Conservation (phyloP, 2,329 filamentous ascomycete species). For the Microcera coccophila region DNA sequence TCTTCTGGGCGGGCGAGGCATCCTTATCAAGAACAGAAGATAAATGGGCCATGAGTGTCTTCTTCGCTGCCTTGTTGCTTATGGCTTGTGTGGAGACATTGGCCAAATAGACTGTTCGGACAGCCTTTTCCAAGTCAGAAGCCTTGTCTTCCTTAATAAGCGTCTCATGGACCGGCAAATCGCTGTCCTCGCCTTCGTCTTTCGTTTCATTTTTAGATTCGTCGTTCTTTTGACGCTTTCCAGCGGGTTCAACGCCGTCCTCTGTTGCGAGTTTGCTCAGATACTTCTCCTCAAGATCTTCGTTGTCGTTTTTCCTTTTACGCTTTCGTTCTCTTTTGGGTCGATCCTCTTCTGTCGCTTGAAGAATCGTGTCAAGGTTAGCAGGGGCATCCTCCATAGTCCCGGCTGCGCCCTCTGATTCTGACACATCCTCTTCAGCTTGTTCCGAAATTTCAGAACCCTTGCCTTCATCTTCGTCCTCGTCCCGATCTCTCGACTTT, state of each 20-base stretch:
- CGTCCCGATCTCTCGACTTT: too few relatives aligned
- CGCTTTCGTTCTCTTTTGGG: conserved; percentile 53
- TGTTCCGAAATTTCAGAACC: conserved; percentile 18
- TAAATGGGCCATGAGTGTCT: conserved; percentile 71
- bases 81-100: conserved; percentile 85
- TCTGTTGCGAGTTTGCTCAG: conserved; percentile 61
- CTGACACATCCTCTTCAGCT: conserved; percentile 21
- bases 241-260: conserved; percentile 53
- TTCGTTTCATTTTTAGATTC: conserved; percentile 37
- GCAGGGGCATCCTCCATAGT: conserved; percentile 33
- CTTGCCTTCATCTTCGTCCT: conserved; percentile 28
- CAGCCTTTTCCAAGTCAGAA: conserved; percentile 74
- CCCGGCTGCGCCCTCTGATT: conserved; percentile 37
- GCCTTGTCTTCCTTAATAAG: conserved; percentile 47
- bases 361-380: conserved; percentile 36
- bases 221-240: conserved; percentile 52
- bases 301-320: conserved; percentile 64
- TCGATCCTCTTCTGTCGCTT: conserved; percentile 32
- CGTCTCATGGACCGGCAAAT: conserved; percentile 54
- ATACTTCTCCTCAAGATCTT: conserved; percentile 68
- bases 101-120: conserved; percentile 85
- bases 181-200: conserved; percentile 37
- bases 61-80: conserved; percentile 75
- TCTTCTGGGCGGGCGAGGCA: conserved; percentile 58
- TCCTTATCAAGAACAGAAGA: conserved; percentile 63